Evolutionary conservation across 1,284 basidiomycete genomes (phyloP).

Genomic region (Ceratobasidium sp.): DNA sequence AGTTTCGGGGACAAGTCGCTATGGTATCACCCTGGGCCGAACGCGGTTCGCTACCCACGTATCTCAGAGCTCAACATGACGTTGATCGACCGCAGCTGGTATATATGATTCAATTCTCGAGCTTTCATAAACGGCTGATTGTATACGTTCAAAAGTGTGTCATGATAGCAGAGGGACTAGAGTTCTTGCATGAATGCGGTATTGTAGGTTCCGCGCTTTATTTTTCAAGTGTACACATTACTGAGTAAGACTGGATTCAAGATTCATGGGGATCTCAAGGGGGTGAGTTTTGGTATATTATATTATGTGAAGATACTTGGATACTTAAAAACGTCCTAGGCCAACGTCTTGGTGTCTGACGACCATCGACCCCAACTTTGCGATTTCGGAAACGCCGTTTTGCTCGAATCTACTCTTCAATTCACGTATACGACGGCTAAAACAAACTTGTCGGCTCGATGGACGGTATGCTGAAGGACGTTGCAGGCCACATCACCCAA

Average conservation of each 20-base stretch:
- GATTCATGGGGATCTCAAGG: slow-evolving; percentile 18
- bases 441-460: not conserved
- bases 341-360: slow-evolving; percentile 11
- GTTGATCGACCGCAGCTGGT: not conserved
- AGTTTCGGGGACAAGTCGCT: not conserved
- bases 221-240: too few relatives aligned
- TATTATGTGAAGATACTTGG: too few relatives aligned
- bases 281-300: not conserved
- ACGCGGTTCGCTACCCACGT: not conserved
- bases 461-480: not conserved
- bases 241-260: not conserved
- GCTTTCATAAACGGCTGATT: not conserved
- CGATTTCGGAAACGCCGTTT: slow-evolving; percentile 12
- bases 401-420: not conserved
- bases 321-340: not conserved
- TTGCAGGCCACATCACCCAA: not conserved
- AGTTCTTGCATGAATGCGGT: not conserved
- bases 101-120: not conserved
- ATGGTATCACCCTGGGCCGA: slow-evolving; percentile 13
- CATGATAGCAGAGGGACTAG: not conserved
- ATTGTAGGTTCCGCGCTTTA: not conserved
- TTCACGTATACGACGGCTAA: slow-evolving; percentile 5
- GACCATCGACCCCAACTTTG: not conserved
- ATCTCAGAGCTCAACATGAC: not conserved
- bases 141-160: too few relatives aligned